phyloP scores from a whole-genome alignment of 352 stramenopile species.

The Phytophthora boehmeriae region DNA sequence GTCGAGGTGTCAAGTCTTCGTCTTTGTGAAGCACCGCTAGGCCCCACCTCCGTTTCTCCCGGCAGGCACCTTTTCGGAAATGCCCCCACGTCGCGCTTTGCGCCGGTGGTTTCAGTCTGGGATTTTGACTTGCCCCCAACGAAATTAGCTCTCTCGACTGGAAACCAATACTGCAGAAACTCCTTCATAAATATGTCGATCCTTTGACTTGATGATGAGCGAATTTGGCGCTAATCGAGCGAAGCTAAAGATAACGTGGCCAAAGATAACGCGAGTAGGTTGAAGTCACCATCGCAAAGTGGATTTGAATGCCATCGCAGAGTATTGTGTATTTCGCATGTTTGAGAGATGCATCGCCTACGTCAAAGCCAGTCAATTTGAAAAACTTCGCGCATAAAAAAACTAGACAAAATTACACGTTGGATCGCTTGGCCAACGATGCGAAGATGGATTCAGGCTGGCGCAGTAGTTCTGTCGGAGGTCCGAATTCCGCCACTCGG shows the following conservation, averaged over 20 bases:
- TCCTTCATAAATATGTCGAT: background rate
- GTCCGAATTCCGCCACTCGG: conserved; percentile 90
- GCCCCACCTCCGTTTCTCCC: conserved; percentile 25
- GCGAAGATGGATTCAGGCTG: conserved; percentile 38
- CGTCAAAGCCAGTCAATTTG: background rate
- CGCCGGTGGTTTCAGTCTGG: conserved; percentile 26
- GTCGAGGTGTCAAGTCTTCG: conserved; percentile 10
- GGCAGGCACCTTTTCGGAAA: conserved; percentile 36
- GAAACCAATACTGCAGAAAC: conserved; percentile 4
- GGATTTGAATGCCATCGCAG: too few species aligned
- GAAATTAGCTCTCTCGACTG: background rate
- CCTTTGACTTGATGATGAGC: background rate
- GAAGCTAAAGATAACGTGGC: too few species aligned
- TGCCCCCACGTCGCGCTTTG: conserved; percentile 23
- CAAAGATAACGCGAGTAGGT: too few species aligned
- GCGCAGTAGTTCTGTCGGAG: conserved; percentile 72
- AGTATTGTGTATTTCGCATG: too few species aligned
- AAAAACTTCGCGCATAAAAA: too few species aligned
- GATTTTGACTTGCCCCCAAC: background rate
- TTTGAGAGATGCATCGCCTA: too few species aligned
- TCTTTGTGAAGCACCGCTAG: conserved; percentile 9
- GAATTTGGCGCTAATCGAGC: background rate
- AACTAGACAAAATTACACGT: too few species aligned
- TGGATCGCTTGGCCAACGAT: conserved; percentile 28
- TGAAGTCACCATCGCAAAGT: too few species aligned